These are phyloP conservation scores for Cunninghamia lanceolata DNA, from an alignment of 75 land plant species.

Conservation along the genomic window DNA sequence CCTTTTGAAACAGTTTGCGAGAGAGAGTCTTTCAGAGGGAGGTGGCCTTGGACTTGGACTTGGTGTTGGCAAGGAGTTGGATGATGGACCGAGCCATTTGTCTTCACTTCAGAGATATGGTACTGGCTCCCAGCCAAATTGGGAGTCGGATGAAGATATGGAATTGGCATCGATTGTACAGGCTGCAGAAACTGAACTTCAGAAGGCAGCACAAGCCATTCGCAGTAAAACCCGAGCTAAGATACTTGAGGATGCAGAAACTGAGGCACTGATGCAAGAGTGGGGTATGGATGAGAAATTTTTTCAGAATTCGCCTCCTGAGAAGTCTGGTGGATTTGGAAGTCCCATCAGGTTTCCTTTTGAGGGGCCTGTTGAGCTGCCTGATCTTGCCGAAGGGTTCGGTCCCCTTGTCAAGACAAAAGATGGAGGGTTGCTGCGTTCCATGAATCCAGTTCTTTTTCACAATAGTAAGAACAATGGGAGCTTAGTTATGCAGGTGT, in stretches of 20 bases:
- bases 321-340: conserved; percentile 52
- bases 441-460: conserved; percentile 85
- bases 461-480: conserved; percentile 54
- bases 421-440: conserved; percentile 84
- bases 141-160: conserved; percentile 34
- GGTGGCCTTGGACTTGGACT: conserved; percentile 33
- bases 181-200: conserved; percentile 53
- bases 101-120: neutral
- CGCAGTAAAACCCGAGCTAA: conserved; percentile 60
- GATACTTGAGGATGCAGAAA: conserved; percentile 81
- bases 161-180: conserved; percentile 44
- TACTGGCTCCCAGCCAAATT: neutral
- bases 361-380: conserved; percentile 49
- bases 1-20: conserved; percentile 73
- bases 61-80: conserved; percentile 16
- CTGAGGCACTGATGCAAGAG: conserved; percentile 89
- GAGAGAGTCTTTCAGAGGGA: conserved; percentile 55
- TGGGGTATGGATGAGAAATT: conserved; percentile 83
- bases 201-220: conserved; percentile 42
- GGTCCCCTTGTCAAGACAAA: conserved; percentile 74
- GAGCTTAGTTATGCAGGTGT: conserved; percentile 80
- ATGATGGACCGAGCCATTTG: conserved; percentile 2
- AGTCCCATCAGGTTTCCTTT: conserved; percentile 42
- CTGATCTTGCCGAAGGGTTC: conserved; percentile 72
- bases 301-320: conserved; percentile 63